Percentiles rank a stretch among this genome's conserved stretches.
These are phyloP conservation scores for Gastrolobium villosum DNA, from an alignment of 306 rosid genomes.

Conservation along the genomic window DNA sequence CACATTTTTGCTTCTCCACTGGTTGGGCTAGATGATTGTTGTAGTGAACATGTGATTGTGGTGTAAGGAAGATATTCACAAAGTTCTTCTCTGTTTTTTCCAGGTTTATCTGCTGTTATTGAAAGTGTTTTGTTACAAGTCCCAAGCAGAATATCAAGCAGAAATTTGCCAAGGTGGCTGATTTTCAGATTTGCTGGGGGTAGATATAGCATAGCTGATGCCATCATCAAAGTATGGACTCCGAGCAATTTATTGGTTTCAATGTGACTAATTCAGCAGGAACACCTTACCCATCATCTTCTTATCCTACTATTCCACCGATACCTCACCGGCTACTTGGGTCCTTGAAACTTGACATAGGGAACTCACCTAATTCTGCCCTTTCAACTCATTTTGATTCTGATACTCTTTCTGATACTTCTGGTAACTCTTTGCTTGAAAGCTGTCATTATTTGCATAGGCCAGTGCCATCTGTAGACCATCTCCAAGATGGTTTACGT, in stretches of 20 bases:
- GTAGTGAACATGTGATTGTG: slow-evolving; percentile 3
- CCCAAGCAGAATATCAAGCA: neutral
- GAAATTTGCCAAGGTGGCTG: slow-evolving; percentile 24
- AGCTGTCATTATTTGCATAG: slow-evolving; percentile 47
- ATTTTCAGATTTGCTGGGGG: slow-evolving; percentile 15
- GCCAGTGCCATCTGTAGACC: slow-evolving; percentile 50
- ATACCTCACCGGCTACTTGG: slow-evolving; percentile 61
- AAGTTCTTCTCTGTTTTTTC: slow-evolving; percentile 46
- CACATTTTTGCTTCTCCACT: neutral
- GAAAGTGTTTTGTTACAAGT: slow-evolving; percentile 19
- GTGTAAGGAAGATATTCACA: slow-evolving; percentile 26
- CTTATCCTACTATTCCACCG: slow-evolving; percentile 58
- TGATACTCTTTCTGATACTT: slow-evolving; percentile 62
- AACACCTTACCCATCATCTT: slow-evolving; percentile 57
- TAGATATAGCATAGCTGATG: slow-evolving; percentile 46
- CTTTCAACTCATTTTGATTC: slow-evolving; percentile 64
- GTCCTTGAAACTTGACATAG: slow-evolving; percentile 62
- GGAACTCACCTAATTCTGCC: slow-evolving; percentile 69
- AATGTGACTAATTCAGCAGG: slow-evolving; percentile 57
- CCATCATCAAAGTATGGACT: slow-evolving; percentile 72
- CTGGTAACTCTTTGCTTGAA: slow-evolving; percentile 61
- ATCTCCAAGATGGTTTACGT: slow-evolving; percentile 43
- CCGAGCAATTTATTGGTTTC: slow-evolving; percentile 57
- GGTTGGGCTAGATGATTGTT: neutral
- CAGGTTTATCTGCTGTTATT: slow-evolving; percentile 49